These are phyloP conservation scores for Urochloa ruziziensis DNA, from an alignment of 176 grass and related monocot genomes.

Conservation along the genomic window DNA sequence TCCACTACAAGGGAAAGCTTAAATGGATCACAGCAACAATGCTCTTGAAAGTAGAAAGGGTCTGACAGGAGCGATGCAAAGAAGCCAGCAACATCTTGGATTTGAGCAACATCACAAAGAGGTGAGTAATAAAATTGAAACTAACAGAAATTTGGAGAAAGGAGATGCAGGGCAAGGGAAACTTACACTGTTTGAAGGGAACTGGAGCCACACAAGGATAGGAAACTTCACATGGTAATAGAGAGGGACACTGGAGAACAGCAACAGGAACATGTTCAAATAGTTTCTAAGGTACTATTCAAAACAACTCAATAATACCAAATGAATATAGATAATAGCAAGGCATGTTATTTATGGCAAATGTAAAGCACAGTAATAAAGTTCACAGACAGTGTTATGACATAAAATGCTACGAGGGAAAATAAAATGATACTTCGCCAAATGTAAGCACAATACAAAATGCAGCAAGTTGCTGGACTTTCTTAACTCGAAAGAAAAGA, in stretches of 20 bases:
- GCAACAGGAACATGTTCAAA: slow-evolving; percentile 19
- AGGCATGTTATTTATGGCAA: background rate
- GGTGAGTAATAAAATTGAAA: background rate
- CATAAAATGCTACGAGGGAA: background rate
- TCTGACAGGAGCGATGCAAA: background rate
- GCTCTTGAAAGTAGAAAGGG: background rate
- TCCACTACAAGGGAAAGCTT: background rate
- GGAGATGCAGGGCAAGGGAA: background rate
- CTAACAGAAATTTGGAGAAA: slow-evolving; percentile 15
- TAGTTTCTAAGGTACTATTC: background rate
- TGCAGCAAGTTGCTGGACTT: background rate
- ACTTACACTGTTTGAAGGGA: slow-evolving; percentile 74
- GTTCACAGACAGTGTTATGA: background rate
- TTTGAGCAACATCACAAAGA: background rate
- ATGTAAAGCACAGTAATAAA: slow-evolving; percentile 8
- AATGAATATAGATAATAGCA: background rate
- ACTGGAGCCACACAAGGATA: slow-evolving; percentile 85
- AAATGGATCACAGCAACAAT: background rate
- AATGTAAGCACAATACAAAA: background rate
- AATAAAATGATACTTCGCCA: background rate
- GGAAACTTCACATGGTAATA: slow-evolving; percentile 80
- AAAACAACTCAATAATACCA: no score
- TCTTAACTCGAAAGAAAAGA: background rate
- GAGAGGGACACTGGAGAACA: slow-evolving; percentile 70
- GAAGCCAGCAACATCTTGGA: background rate